Evolutionary conservation across 129 eudicot species (phyloP), one percentile per base, ranked within the genome.

Genomic region (Flaveria linearis): DNA sequence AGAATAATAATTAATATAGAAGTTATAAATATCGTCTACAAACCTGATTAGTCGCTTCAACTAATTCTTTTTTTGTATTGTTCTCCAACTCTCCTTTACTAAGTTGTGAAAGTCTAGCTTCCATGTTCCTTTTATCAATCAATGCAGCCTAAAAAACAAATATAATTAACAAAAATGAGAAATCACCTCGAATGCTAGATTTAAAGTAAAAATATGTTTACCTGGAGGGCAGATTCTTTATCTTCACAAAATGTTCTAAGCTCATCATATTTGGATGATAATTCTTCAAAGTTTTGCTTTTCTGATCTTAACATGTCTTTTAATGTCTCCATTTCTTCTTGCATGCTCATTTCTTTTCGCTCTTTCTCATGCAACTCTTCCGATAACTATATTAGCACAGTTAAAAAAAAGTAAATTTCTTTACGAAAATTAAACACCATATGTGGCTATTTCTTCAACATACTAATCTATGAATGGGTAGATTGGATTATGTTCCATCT

Each of bases 11-110:
- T 28, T 20, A 45, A 49, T 5, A 69, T 23, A 50, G 72, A 12
- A 22, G 12, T 7, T 28, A 10, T 13, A 26, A 63, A 58, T 56
- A 58, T 70, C 26, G 4, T 71, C 50, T 42, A 28, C 49, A 51
- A 17, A 95, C 99, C 97, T 89, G 92, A 84, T 87, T 95, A 82
- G 92, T 88, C 74, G 92, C 85, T 64, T 88, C 97, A 57, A 86
- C 90, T 76, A 86, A 86, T 78, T 95, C 96, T 84, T 83, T 94
- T 77, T 82, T 89, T 56, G 91, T 82, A 68, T 87, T 87, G 51
- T 70, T 87, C 74, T 89, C 99, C 84, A 82, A 80, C 66, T 88
- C 92, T 71, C 87, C 89, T 62, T 82, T 84, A 78, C 84, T 91
- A 74, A 87, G 83, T 73, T 91, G 91, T 52, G 89, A 86, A 73